Base-by-base conservation (phyloP, 2,329 filamentous ascomycete genomes). In the Xylaria sp. region DNA sequence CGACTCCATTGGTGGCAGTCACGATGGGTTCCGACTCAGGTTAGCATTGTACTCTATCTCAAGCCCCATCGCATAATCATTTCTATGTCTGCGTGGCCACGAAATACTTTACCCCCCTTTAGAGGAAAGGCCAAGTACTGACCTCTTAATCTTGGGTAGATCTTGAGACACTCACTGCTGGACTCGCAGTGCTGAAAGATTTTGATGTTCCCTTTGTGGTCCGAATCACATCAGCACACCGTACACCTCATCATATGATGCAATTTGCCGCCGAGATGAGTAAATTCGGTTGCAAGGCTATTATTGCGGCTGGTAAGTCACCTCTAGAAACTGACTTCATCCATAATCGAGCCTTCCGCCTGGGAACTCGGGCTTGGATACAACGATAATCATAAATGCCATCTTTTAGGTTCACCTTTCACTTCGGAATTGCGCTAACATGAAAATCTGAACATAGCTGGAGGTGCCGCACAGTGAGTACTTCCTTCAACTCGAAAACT, bases 21-120 rank as follows among this genome's bases (percentile, higher is more conserved):
- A 94, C 93, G 33, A 95, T 95, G 92, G 93, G 93, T 46, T 95
- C 92, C 1, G 91, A 94, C 81, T 93, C 90, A 10, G 92, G 69
- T 71, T 25, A 60, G 69, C 20, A 64, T 58, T 54, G 10, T 41
- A 2, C 33, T 25, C 48, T 25, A 13, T 23, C 33, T 46, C 39
- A 9, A 39, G n/a, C 13, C 10, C 18, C 36, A 13, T n/a, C n/a
- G 1, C 39, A 15, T 4, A 31, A 33, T 9, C 15, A 25, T 20
- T 39, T 20, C 31, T 28, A 33, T 51, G n/a, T 43, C 49, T 56
- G 18, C 25, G 28, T 46, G 28, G n/a, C 12, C 20, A 6, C 23
- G 20, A 15, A 54, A 9, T 13, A 33, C 25, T 59, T 18, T 3
- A 25, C 4, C 31, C 15, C 8, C 3, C 62, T 39, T 25, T 28